Percentiles rank a stretch among this genome's conserved stretches.
These are phyloP conservation scores for Citropsis articulata DNA, from an alignment of 345 rosid genomes.

Conservation along the genomic window DNA sequence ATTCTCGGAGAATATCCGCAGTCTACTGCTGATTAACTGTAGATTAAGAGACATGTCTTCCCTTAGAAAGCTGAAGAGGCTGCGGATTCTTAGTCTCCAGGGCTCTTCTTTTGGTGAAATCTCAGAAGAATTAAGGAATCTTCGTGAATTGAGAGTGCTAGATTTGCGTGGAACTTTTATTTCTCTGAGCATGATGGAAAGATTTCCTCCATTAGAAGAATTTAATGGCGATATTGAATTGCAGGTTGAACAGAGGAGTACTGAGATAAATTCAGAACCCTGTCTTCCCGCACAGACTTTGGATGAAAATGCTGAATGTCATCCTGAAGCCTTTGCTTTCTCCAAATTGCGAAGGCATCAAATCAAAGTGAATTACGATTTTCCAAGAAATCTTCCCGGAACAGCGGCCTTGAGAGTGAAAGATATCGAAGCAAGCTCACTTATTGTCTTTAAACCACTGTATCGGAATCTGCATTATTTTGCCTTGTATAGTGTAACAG, in stretches of 20 bases:
- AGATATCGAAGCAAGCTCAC: neutral
- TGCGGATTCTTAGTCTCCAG: conserved; percentile 1
- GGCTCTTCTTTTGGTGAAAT: neutral
- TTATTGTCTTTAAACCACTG: neutral
- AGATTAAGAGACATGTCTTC: neutral
- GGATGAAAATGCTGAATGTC: neutral
- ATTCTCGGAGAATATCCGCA: neutral
- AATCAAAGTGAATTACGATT: neutral
- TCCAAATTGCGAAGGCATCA: neutral
- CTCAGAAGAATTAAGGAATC: neutral
- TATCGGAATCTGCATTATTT: neutral
- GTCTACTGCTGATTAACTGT: neutral
- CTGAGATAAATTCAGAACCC: neutral
- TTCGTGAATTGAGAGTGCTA: neutral
- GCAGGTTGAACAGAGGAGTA: neutral
- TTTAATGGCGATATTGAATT: neutral
- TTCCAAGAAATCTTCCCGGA: neutral
- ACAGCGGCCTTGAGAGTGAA: neutral
- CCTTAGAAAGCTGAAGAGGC: neutral
- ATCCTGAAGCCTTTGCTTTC: neutral
- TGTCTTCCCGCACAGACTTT: no score
- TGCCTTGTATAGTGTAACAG: neutral
- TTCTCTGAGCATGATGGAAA: neutral
- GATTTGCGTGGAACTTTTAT: neutral
- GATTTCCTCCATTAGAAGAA: conserved; percentile 4